A percentile compares a stretch with the other conserved stretches of the same genome.
Evolutionary conservation across 306 rosid species (phyloP).

Genomic region (Rubus idaeus): DNA sequence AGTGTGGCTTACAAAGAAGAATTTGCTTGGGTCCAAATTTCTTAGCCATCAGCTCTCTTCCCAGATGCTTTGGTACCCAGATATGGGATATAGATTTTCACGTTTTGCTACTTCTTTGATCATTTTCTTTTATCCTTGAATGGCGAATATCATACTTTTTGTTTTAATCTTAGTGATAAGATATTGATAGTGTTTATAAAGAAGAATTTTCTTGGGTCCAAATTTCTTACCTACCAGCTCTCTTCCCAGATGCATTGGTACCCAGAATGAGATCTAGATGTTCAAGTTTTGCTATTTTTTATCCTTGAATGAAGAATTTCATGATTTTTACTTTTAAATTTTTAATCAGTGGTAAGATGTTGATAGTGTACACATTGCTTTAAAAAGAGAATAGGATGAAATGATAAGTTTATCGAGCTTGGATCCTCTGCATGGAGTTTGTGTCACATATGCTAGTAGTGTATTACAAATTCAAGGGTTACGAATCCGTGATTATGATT

Average conservation of each 20-base stretch:
- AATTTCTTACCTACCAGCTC: constrained; percentile 35
- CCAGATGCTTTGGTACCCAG: background rate
- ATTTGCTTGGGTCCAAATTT: constrained; percentile 69
- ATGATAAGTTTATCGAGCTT: background rate
- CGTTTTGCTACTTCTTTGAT: background rate
- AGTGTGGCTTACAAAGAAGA: constrained; percentile 54
- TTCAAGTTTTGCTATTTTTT: background rate
- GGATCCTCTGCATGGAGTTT: background rate
- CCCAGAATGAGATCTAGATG: background rate
- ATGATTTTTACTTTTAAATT: background rate
- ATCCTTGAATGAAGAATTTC: background rate
- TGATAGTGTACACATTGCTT: background rate
- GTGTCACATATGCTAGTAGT: background rate
- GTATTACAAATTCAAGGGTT: background rate
- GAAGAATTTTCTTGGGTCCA: constrained; percentile 68
- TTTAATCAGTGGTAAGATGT: background rate
- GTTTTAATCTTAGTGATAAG: background rate
- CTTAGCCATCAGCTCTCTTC: constrained; percentile 29
- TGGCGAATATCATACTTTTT: background rate
- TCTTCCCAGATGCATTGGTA: background rate
- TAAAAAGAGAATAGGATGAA: background rate
- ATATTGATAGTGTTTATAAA: constrained; percentile 31
- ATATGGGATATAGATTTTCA: background rate
- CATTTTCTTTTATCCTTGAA: background rate
- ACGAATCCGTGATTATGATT: background rate